Evolutionary conservation across 31 red algal species (phyloP).

Genomic region (Odonthalia washingtoniensis): DNA sequence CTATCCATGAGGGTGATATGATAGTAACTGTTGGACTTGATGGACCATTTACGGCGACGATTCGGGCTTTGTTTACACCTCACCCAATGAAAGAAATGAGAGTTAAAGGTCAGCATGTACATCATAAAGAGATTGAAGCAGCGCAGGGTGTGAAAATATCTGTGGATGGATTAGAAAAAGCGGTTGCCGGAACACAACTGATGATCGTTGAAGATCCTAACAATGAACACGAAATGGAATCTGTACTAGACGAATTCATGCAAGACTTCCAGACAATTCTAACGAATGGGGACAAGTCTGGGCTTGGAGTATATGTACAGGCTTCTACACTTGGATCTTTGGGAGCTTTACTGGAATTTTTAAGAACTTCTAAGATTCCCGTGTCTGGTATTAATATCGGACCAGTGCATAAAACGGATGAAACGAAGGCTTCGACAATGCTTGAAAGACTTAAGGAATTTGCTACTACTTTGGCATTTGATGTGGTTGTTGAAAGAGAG

Average conservation of each 20-base stretch:
- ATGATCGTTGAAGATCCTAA: slow-evolving; percentile 84
- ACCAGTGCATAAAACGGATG: slow-evolving; percentile 98
- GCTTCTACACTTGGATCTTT: slow-evolving; percentile 98
- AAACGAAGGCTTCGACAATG: slow-evolving; percentile 95
- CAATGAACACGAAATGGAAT: slow-evolving; percentile 90
- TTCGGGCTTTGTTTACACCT: slow-evolving; percentile 97
- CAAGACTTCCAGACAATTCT: slow-evolving; percentile 92
- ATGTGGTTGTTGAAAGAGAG: slow-evolving; percentile 96
- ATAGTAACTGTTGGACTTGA: slow-evolving; percentile 96
- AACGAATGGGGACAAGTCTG: slow-evolving; percentile 84
- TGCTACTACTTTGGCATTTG: slow-evolving; percentile 98
- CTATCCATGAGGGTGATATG: slow-evolving; percentile 93
- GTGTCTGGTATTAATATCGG: slow-evolving; percentile 99
- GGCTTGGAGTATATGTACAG: slow-evolving; percentile 97
- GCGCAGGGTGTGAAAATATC: slow-evolving; percentile 98
- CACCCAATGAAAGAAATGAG: slow-evolving; percentile 99
- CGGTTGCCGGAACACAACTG: slow-evolving; percentile 96
- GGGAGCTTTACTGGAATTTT: slow-evolving; percentile 96
- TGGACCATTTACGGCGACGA: slow-evolving; percentile 90
- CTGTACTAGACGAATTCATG: slow-evolving; percentile 96
- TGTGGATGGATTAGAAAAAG: slow-evolving; percentile 94
- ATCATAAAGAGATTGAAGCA: slow-evolving; percentile 93
- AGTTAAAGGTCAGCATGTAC: slow-evolving; percentile 97
- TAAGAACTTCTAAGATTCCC: slow-evolving; percentile 90
- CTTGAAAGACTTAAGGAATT: slow-evolving; percentile 93